Conservation (phyloP, 2,329 filamentous ascomycete species). For the Emergomyces orientalis region DNA sequence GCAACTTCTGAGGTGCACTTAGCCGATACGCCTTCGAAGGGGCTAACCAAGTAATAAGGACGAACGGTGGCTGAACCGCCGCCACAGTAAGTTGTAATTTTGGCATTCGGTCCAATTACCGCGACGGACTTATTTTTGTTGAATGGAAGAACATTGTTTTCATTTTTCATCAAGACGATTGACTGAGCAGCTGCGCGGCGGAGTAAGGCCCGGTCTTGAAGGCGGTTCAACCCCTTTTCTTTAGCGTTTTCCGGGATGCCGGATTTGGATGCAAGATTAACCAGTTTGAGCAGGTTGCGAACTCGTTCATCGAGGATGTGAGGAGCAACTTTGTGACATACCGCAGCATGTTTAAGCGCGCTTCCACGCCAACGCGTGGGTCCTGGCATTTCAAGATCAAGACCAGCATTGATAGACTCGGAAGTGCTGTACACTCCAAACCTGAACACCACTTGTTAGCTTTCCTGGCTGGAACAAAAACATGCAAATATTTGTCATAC, state of each 20-base stretch:
- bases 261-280: conserved; percentile 48
- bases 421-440: conserved; percentile 40
- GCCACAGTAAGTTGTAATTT: conserved; percentile 44
- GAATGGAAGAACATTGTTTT: conserved; percentile 52
- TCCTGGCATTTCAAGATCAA: conserved; percentile 42
- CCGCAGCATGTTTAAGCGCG: conserved; percentile 37
- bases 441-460: conserved; percentile 19
- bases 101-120: conserved; percentile 48
- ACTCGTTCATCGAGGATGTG: conserved; percentile 51
- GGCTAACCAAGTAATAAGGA: conserved; percentile 39
- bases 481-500: conserved; percentile 19
- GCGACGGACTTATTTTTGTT: conserved; percentile 39
- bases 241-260: conserved; percentile 48
- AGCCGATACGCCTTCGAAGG: conserved; percentile 35
- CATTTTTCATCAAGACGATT: conserved; percentile 66
- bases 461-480: not conserved
- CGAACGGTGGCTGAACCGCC: conserved; percentile 54
- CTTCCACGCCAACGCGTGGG: conserved; percentile 36
- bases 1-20: conserved; percentile 30
- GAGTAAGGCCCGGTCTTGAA: conserved; percentile 54
- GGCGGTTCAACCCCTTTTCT: conserved; percentile 49
- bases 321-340: conserved; percentile 48
- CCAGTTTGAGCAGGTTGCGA: conserved; percentile 49
- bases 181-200: conserved; percentile 58
- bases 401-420: conserved; percentile 37